Evolutionary conservation across 1,284 basidiomycete genomes (phyloP).

Genomic region (Ustilago sp.): DNA sequence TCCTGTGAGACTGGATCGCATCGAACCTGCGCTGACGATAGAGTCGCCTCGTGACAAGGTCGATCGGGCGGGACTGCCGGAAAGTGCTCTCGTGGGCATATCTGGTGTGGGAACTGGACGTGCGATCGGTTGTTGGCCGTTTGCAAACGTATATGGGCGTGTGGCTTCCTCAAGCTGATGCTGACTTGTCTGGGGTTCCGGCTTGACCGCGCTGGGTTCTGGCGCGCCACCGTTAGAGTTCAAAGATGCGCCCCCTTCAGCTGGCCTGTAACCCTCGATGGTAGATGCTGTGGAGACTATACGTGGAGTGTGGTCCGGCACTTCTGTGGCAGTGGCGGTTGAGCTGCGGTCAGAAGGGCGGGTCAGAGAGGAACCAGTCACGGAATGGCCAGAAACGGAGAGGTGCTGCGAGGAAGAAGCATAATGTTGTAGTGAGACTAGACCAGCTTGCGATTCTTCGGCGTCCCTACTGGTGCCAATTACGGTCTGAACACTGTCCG

Average conservation of each 20-base stretch:
- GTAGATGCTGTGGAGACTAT: conserved; percentile 37
- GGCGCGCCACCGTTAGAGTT: not conserved
- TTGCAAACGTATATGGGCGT: not conserved
- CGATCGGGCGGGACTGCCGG: conserved; percentile 26
- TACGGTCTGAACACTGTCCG: conserved; percentile 25
- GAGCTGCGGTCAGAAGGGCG: conserved; percentile 32
- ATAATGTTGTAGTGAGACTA: not conserved
- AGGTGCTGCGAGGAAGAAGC: conserved; percentile 15
- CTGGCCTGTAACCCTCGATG: conserved; percentile 12
- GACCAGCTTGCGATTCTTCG: not conserved
- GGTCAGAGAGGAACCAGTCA: conserved; percentile 12
- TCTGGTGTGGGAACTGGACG: conserved; percentile 27
- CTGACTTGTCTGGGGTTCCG: not conserved
- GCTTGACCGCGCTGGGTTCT: not conserved
- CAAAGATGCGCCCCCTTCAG: not conserved
- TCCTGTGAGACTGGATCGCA: conserved; percentile 23
- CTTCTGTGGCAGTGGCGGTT: conserved; percentile 26
- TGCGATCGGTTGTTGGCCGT: not conserved
- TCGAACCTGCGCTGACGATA: conserved; percentile 16
- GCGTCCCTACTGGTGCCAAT: not conserved
- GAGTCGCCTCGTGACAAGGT: conserved; percentile 28
- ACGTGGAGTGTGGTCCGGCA: conserved; percentile 16
- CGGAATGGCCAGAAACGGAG: conserved; percentile 17
- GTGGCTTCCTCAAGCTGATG: not conserved
- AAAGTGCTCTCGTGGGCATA: conserved; percentile 12